Conservation (phyloP, 495 filamentous ascomycete species). For the Aspergillus homomorphus region DNA sequence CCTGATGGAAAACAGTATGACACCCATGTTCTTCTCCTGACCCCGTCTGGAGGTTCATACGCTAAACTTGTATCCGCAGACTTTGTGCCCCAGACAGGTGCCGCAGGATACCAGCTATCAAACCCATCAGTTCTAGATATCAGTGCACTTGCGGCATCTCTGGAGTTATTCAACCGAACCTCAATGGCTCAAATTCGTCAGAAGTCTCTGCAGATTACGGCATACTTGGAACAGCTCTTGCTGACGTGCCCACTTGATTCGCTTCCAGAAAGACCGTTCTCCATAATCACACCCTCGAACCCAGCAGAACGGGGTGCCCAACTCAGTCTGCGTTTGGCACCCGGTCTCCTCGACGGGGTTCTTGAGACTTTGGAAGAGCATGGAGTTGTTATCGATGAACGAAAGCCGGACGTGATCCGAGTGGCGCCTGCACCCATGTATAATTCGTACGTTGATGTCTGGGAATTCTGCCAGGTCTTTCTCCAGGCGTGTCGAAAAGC, state of each 20-base stretch:
- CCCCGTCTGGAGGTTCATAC: background rate
- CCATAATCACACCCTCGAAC: slow-evolving; percentile 77
- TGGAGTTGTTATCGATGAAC: slow-evolving; percentile 81
- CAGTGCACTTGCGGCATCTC: slow-evolving; percentile 66
- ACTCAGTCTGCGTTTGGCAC: slow-evolving; percentile 68
- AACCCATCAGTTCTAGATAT: slow-evolving; percentile 62
- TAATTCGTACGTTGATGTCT: slow-evolving; percentile 79
- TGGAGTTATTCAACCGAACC: slow-evolving; percentile 75
- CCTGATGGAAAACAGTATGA: slow-evolving; percentile 64
- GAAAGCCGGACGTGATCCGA: slow-evolving; percentile 84
- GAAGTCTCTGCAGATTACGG: slow-evolving; percentile 74
- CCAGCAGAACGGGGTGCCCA: slow-evolving; percentile 77
- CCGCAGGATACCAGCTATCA: slow-evolving; percentile 60
- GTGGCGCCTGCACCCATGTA: slow-evolving; percentile 92
- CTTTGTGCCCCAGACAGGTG: slow-evolving; percentile 69
- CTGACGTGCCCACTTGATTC: slow-evolving; percentile 37
- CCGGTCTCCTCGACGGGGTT: slow-evolving; percentile 65
- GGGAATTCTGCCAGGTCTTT: slow-evolving; percentile 63
- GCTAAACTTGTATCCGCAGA: slow-evolving; percentile 25
- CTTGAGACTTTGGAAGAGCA: slow-evolving; percentile 64
- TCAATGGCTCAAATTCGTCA: slow-evolving; percentile 65
- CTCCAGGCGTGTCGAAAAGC: slow-evolving; percentile 36
- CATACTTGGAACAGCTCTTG: slow-evolving; percentile 74
- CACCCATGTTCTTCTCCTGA: background rate
- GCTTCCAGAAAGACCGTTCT: slow-evolving; percentile 52